These are phyloP conservation scores for Amaranthus hypochondriacus DNA, from an alignment of 148 eudicot genomes.

Conservation along the genomic window DNA sequence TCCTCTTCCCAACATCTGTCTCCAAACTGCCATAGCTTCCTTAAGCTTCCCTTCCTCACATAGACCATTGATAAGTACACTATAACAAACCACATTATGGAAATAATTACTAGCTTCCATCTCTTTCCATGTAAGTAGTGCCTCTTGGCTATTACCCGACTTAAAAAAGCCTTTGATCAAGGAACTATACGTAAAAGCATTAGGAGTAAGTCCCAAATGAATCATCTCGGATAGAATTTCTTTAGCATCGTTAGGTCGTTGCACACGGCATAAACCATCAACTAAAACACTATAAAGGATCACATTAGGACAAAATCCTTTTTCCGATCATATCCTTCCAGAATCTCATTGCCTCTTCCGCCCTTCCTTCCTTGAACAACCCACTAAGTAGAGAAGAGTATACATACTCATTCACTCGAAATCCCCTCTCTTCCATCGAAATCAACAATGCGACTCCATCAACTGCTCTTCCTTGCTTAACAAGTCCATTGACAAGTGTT, in stretches of 20 bases:
- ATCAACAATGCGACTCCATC: slow-evolving; percentile 53
- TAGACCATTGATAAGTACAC: slow-evolving; percentile 70
- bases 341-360: slow-evolving; percentile 50
- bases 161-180: slow-evolving; percentile 75
- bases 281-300: slow-evolving; percentile 73
- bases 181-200: slow-evolving; percentile 73
- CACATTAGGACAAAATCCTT: slow-evolving; percentile 56
- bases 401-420: slow-evolving; percentile 44
- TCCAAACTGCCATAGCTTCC: slow-evolving; percentile 77
- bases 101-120: slow-evolving; percentile 35
- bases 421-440: slow-evolving; percentile 73
- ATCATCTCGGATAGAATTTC: slow-evolving; percentile 56
- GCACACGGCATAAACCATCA: slow-evolving; percentile 68
- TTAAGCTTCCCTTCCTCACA: slow-evolving; percentile 57
- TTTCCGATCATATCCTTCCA: slow-evolving; percentile 63
- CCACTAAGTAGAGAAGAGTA: slow-evolving; percentile 80
- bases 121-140: slow-evolving; percentile 70
- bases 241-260: slow-evolving; percentile 60
- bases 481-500: slow-evolving; percentile 79
- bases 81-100: slow-evolving; percentile 58
- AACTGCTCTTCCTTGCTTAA: slow-evolving; percentile 58
- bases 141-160: slow-evolving; percentile 52
- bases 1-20: slow-evolving; percentile 62
- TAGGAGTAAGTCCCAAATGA: slow-evolving; percentile 53
- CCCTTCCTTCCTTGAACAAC: slow-evolving; percentile 68